phyloP scores from a whole-genome alignment of 768 basidiomycete genomes.

The Phaeolepiota aurea region DNA sequence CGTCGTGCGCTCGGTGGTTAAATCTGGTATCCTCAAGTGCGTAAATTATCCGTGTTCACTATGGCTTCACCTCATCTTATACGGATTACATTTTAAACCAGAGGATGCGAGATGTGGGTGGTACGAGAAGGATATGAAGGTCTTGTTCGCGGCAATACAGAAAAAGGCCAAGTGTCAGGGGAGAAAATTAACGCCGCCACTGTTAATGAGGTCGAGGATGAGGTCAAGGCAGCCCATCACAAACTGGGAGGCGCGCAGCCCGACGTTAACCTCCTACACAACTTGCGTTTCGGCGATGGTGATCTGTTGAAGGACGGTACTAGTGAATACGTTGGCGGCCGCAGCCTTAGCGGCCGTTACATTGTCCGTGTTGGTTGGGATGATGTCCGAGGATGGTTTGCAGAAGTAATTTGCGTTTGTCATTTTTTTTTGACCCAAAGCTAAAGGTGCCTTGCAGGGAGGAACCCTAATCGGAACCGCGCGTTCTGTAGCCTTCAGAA shows the following conservation, averaged over 20 bases:
- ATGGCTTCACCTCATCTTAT: constrained; percentile 2
- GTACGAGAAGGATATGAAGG: constrained; percentile 99
- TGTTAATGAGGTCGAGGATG: constrained; percentile 10
- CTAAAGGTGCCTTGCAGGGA: constrained; percentile 41
- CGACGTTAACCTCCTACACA: constrained; percentile 44
- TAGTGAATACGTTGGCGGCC: constrained; percentile 58
- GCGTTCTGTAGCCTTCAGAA: constrained; percentile 77
- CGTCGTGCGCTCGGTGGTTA: constrained; percentile 88
- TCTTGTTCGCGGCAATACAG: constrained; percentile 84
- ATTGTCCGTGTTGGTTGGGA: constrained; percentile 98
- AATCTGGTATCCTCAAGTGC: constrained; percentile 85
- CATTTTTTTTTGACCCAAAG: not conserved
- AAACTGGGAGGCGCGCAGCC: constrained; percentile 13
- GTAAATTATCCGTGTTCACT: too few species aligned
- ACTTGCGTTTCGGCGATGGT: constrained; percentile 79
- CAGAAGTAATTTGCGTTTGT: constrained; percentile 47
- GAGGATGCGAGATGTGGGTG: constrained; percentile 93
- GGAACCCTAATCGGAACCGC: constrained; percentile 97
- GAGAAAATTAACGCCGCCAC: constrained; percentile 12
- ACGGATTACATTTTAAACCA: constrained; percentile 18
- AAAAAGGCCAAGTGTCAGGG: constrained; percentile 15
- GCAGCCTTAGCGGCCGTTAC: constrained; percentile 81
- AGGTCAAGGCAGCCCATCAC: constrained; percentile 6
- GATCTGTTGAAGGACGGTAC: constrained; percentile 74
- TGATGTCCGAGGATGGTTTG: constrained; percentile 93